Evolutionary conservation across 371 early-diverging fungal genomes (phyloP).

Genomic region (Apophysomyces variabilis): DNA sequence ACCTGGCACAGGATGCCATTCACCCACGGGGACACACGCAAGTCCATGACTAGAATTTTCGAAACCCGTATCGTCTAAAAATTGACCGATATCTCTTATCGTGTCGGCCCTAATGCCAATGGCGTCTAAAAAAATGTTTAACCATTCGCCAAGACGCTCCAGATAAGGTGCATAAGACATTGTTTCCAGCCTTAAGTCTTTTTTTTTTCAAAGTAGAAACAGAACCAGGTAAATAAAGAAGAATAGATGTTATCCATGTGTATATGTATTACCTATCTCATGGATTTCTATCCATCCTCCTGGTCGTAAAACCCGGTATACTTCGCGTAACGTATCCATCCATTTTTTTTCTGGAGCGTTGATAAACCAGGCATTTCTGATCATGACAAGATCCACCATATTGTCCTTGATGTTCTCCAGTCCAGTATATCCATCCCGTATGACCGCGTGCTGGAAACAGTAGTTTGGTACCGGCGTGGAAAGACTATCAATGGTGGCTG

Average conservation of each 20-base stretch:
- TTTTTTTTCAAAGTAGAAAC: too few species aligned
- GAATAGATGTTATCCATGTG: background rate
- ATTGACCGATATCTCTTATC: background rate
- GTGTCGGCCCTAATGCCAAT: conserved; percentile 9
- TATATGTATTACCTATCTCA: conserved; percentile 17
- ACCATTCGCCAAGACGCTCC: background rate
- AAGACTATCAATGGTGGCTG: conserved; percentile 16
- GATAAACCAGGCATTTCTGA: conserved; percentile 38
- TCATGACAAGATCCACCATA: conserved; percentile 34
- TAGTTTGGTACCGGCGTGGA: conserved; percentile 21
- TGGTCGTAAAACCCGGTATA: conserved; percentile 19
- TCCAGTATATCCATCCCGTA: conserved; percentile 27
- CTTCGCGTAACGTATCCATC: conserved; percentile 25
- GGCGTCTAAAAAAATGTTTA: background rate
- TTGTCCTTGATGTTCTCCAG: conserved; percentile 27
- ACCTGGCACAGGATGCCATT: conserved; percentile 26
- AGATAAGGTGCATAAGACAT: background rate
- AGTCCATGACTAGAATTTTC: background rate
- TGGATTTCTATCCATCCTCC: conserved; percentile 30
- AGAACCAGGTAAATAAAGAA: background rate
- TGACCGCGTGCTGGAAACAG: conserved; percentile 18
- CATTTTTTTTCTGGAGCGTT: conserved; percentile 33
- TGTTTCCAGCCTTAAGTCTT: background rate
- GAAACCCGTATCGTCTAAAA: conserved; percentile 18
- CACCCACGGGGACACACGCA: conserved; percentile 24